Evolutionary conservation across 352 stramenopile species (phyloP).

Genomic region (Pythium rishiriense): DNA sequence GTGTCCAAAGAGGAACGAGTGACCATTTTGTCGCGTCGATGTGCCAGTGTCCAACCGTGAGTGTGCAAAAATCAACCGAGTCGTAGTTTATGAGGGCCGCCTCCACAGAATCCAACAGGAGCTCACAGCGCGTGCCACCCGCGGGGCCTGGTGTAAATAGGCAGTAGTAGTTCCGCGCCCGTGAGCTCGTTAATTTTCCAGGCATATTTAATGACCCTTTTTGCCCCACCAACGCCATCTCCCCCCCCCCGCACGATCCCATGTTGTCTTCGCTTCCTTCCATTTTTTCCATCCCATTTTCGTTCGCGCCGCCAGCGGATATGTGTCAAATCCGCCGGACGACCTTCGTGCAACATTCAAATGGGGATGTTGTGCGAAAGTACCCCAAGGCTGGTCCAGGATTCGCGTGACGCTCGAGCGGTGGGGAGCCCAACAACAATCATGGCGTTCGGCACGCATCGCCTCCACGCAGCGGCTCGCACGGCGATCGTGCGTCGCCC

Average conservation of each 20-base stretch:
- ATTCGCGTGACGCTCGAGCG: constrained; percentile 21
- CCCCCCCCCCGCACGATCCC: background rate
- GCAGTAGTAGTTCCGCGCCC: background rate
- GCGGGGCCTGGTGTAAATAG: background rate
- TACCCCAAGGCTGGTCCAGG: background rate
- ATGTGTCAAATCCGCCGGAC: background rate
- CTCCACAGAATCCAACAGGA: background rate
- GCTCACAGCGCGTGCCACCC: background rate
- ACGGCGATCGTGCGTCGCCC: constrained; percentile 6
- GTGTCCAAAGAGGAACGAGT: constrained; percentile 2
- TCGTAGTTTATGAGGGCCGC: background rate
- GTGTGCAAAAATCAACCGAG: background rate
- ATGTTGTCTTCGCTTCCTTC: background rate
- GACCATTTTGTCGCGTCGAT: constrained; percentile 14
- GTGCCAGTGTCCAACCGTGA: constrained; percentile 3
- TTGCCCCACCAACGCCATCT: background rate
- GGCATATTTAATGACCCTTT: constrained; percentile 22
- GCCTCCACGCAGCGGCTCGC: constrained; percentile 2
- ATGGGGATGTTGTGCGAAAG: constrained; percentile 21
- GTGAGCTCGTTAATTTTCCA: background rate
- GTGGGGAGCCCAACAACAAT: background rate
- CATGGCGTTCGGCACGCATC: constrained; percentile 16
- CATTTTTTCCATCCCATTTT: background rate
- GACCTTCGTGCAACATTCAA: constrained; percentile 12
- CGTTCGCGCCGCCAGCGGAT: background rate